These are phyloP conservation scores for Brachypodium distachyon DNA, from an alignment of 202 grass and related monocot genomes.

Conservation along the genomic window DNA sequence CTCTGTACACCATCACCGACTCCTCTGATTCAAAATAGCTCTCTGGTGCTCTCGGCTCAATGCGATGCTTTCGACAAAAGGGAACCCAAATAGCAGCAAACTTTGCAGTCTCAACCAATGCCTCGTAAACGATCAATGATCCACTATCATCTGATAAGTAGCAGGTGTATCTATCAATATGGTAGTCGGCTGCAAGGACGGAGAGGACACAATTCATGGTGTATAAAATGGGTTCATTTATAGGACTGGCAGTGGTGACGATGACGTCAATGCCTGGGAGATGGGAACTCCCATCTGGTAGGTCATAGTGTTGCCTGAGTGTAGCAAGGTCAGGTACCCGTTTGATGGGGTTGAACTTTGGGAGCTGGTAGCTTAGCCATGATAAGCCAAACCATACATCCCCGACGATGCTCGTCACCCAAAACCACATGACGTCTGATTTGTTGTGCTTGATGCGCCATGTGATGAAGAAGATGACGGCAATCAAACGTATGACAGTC, in stretches of 20 bases:
- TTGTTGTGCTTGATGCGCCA: slow-evolving; percentile 37
- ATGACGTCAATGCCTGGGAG: slow-evolving; percentile 47
- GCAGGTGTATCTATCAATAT: slow-evolving; percentile 37
- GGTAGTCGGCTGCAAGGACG: slow-evolving; percentile 35
- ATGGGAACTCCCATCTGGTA: slow-evolving; percentile 22
- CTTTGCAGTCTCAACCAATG: slow-evolving; percentile 39
- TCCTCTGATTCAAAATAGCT: neutral
- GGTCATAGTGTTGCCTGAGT: slow-evolving; percentile 32
- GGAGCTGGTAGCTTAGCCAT: slow-evolving; percentile 45
- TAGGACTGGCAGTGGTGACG: slow-evolving; percentile 42
- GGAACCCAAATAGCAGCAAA: slow-evolving; percentile 43
- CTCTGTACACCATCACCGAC: neutral
- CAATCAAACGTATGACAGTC: slow-evolving; percentile 26
- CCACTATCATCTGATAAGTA: slow-evolving; percentile 60
- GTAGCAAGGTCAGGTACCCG: slow-evolving; percentile 34
- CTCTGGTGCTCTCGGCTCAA: slow-evolving; percentile 38
- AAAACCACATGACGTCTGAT: slow-evolving; percentile 40
- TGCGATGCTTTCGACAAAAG: slow-evolving; percentile 41
- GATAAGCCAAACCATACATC: slow-evolving; percentile 51
- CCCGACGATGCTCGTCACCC: slow-evolving; percentile 35
- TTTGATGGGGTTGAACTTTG: slow-evolving; percentile 38
- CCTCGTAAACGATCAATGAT: slow-evolving; percentile 30
- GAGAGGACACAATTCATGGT: slow-evolving; percentile 24
- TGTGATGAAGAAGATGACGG: slow-evolving; percentile 25
- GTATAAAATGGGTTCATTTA: slow-evolving; percentile 36